Percentiles rank a stretch among this genome's conserved stretches.
phyloP scores from a whole-genome alignment of 2,329 filamentous ascomycete species.

The Fusarium xylarioides region DNA sequence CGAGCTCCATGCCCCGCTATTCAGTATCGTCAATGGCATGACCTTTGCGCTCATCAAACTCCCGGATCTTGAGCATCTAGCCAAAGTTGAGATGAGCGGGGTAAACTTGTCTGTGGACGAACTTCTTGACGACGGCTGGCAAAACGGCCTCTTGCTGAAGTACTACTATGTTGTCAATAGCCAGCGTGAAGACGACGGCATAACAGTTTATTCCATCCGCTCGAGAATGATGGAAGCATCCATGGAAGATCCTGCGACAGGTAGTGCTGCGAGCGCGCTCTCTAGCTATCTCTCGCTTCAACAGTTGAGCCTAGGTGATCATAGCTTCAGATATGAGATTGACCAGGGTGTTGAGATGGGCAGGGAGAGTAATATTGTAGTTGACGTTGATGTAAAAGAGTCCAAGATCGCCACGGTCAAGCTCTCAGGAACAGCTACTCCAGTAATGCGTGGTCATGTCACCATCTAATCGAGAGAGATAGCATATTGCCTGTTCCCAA shows the following conservation, averaged over 20 bases:
- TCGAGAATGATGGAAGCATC: conserved; percentile 67
- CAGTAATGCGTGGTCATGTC: conserved; percentile 49
- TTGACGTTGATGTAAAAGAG: conserved; percentile 53
- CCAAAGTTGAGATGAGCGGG: conserved; percentile 46
- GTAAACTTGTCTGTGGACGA: conserved; percentile 46
- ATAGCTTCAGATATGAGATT: conserved; percentile 57
- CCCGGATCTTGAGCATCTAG: conserved; percentile 66
- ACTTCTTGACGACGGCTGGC: conserved; percentile 65
- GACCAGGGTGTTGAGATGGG: conserved; percentile 77
- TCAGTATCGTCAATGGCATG: conserved; percentile 78
- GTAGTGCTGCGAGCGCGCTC: conserved; percentile 68
- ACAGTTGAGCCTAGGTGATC: conserved; percentile 46
- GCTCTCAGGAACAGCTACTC: conserved; percentile 48
- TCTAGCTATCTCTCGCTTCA: conserved; percentile 61
- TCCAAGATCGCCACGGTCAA: conserved; percentile 44
- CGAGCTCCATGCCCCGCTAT: conserved; percentile 57
- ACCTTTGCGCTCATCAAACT: conserved; percentile 74
- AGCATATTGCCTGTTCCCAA: background rate
- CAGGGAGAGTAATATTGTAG: conserved; percentile 60
- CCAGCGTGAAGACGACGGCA: conserved; percentile 41
- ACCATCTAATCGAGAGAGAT: conserved; percentile 32
- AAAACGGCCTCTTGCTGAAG: conserved; percentile 58
- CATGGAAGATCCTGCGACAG: conserved; percentile 69
- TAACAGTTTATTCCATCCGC: conserved; percentile 52
- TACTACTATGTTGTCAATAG: conserved; percentile 67